A percentile compares a stretch with the other conserved stretches of the same genome.
These are phyloP conservation scores for Olyra latifolia DNA, from an alignment of 176 grass and related monocot genomes.

Conservation along the genomic window DNA sequence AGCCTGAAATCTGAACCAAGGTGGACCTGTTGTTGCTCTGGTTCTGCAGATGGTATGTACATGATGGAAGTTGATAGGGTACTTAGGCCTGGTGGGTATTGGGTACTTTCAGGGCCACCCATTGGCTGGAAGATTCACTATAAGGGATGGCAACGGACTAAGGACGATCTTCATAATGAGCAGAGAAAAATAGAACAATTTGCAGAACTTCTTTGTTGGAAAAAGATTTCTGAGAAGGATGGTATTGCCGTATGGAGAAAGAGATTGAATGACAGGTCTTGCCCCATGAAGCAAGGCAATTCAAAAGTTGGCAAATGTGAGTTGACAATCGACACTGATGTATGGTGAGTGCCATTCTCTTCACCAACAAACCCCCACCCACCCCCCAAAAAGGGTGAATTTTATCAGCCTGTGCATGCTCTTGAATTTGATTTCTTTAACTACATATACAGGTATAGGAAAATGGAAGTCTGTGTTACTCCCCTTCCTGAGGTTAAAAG, in stretches of 20 bases:
- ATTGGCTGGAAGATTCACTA: conserved; percentile 80
- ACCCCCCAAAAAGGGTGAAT: conserved; percentile 2
- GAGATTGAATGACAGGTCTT: conserved; percentile 61
- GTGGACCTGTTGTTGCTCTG: not conserved
- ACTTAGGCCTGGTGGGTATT: conserved; percentile 81
- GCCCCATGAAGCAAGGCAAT: conserved; percentile 44
- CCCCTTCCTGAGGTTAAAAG: conserved; percentile 50
- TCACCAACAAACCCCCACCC: not conserved
- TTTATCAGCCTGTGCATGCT: conserved; percentile 11
- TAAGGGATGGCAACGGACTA: conserved; percentile 61
- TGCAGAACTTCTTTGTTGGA: conserved; percentile 74
- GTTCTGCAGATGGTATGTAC: conserved; percentile 83
- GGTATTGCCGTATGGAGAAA: conserved; percentile 82
- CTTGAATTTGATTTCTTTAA: conserved; percentile 6
- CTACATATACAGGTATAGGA: conserved; percentile 67
- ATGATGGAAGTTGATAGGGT: conserved; percentile 95
- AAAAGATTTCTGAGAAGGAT: conserved; percentile 75
- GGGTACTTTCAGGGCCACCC: conserved; percentile 86
- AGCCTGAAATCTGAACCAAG: conserved; percentile 15
- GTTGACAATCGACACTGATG: conserved; percentile 42
- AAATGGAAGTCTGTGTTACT: conserved; percentile 82
- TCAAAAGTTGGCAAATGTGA: conserved; percentile 60
- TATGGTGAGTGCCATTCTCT: conserved; percentile 60
- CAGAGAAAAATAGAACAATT: conserved; percentile 83
- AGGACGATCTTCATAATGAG: conserved; percentile 67